Conservation (phyloP, 495 filamentous ascomycete species). For the Podospora appendiculata region DNA sequence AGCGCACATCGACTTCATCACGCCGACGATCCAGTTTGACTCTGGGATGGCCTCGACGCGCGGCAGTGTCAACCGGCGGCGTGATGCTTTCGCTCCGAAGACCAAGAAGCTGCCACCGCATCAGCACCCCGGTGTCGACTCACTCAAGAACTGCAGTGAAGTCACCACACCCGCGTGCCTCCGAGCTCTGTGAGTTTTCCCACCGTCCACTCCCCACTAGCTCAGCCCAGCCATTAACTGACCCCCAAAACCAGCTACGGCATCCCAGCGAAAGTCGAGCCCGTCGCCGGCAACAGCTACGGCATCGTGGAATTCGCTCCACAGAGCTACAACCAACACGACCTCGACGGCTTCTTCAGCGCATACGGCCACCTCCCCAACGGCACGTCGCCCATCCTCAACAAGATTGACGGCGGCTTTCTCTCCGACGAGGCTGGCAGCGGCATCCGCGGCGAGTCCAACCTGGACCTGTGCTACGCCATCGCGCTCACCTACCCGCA, state of each 20-base stretch:
- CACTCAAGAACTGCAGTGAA: slow-evolving; percentile 22
- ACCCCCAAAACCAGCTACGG: slow-evolving; percentile 4
- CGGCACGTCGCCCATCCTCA: slow-evolving; percentile 8
- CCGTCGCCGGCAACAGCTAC: slow-evolving; percentile 18
- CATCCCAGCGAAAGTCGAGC: slow-evolving; percentile 6
- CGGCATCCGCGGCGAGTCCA: slow-evolving; percentile 22
- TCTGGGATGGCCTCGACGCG: slow-evolving; percentile 1
- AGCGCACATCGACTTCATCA: slow-evolving; percentile 19
- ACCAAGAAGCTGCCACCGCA: slow-evolving; percentile 2
- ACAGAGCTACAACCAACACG: slow-evolving; percentile 29
- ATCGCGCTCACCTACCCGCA: slow-evolving; percentile 45
- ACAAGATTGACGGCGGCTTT: slow-evolving; percentile 17
- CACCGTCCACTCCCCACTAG: too few relatives aligned
- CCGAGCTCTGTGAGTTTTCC: slow-evolving; percentile 19
- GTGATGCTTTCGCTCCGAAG: slow-evolving; percentile 2
- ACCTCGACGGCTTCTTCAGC: slow-evolving; percentile 4
- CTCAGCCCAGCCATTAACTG: too few relatives aligned
- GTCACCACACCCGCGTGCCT: slow-evolving; percentile 26
- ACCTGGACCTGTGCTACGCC: slow-evolving; percentile 22
- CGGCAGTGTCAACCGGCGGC: slow-evolving; percentile 9
- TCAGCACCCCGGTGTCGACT: slow-evolving; percentile 1
- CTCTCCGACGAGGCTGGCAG: slow-evolving; percentile 7
- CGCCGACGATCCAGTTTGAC: slow-evolving; percentile 22
- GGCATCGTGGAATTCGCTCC: slow-evolving; percentile 33
- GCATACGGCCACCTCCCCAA: background rate